Conservation (phyloP, 805 yeast genomes). For the Candida ascalaphidarum region DNA sequence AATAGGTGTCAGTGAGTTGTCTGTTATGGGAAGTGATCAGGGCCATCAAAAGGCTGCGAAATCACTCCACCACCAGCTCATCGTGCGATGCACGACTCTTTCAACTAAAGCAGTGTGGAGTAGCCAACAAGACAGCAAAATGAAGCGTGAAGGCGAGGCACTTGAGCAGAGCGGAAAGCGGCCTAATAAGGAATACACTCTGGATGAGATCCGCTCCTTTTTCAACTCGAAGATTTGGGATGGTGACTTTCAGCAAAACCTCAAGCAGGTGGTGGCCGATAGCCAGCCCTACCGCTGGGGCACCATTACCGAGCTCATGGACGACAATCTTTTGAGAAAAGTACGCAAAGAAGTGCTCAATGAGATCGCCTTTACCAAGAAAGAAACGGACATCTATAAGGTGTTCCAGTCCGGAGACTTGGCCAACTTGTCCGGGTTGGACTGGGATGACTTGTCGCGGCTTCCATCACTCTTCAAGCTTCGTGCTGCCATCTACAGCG, state of each 20-base stretch:
- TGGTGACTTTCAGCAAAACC: slow-evolving; percentile 22
- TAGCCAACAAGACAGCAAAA: too few species aligned
- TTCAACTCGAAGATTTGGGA: slow-evolving; percentile 45
- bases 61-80: too few species aligned
- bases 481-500: slow-evolving; percentile 81
- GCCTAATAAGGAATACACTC: too few species aligned
- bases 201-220: slow-evolving; percentile 28
- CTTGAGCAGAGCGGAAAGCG: too few species aligned
- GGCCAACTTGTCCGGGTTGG: slow-evolving; percentile 83
- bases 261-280: slow-evolving; percentile 36
- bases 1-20: too few species aligned
- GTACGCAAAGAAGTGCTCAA: slow-evolving; percentile 80
- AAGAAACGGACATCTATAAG: slow-evolving; percentile 95
- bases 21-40: too few species aligned
- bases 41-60: too few species aligned
- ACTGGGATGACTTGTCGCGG: slow-evolving; percentile 63
- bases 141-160: too few species aligned
- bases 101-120: too few species aligned
- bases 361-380: slow-evolving; percentile 83
- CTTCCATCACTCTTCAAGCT: slow-evolving; percentile 71
- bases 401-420: slow-evolving; percentile 86
- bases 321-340: slow-evolving; percentile 66
- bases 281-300: slow-evolving; percentile 91
- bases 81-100: too few species aligned
- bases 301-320: slow-evolving; percentile 60